A percentile compares a stretch with the other conserved stretches of the same genome.
Conservation (phyloP, 257 asterid species). For the Ilex aquifolium region DNA sequence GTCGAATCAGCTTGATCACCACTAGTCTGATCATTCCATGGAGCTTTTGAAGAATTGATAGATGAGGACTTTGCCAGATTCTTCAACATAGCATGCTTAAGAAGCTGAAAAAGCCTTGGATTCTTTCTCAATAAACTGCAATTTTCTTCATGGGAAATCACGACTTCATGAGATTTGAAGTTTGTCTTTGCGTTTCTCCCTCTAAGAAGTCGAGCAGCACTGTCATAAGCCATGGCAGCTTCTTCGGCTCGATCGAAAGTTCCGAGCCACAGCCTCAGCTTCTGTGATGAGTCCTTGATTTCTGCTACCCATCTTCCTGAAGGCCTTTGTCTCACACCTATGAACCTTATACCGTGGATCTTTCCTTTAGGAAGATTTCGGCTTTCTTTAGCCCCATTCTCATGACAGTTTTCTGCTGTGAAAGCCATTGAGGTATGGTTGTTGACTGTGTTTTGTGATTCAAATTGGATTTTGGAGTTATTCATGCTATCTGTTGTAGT, state of each 20-base stretch:
- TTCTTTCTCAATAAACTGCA: constrained; percentile 15
- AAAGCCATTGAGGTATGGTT: neutral
- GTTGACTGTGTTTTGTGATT: constrained; percentile 1
- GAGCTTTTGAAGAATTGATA: neutral
- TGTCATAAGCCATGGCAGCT: constrained; percentile 37
- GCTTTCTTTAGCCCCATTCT: neutral
- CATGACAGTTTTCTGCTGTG: constrained; percentile 1
- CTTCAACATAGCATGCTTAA: constrained; percentile 25
- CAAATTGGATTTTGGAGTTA: constrained; percentile 11
- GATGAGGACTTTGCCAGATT: constrained; percentile 19
- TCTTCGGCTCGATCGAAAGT: constrained; percentile 32
- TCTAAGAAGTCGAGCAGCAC: constrained; percentile 24
- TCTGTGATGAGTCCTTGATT: constrained; percentile 27
- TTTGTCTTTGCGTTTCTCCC: constrained; percentile 35
- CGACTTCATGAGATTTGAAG: constrained; percentile 14
- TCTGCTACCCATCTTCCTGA: constrained; percentile 42
- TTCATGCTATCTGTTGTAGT: constrained; percentile 7
- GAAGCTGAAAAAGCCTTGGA: constrained; percentile 26
- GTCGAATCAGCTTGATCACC: constrained; percentile 2
- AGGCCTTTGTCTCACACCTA: constrained; percentile 35
- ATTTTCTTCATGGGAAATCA: constrained; percentile 16
- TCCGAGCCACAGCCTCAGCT: constrained; percentile 36
- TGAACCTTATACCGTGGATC: constrained; percentile 10
- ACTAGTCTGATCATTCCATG: constrained; percentile 1
- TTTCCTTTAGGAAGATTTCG: too few species aligned